Base-by-base conservation (phyloP, 805 yeast genomes). In the Pichia deserticola region DNA sequence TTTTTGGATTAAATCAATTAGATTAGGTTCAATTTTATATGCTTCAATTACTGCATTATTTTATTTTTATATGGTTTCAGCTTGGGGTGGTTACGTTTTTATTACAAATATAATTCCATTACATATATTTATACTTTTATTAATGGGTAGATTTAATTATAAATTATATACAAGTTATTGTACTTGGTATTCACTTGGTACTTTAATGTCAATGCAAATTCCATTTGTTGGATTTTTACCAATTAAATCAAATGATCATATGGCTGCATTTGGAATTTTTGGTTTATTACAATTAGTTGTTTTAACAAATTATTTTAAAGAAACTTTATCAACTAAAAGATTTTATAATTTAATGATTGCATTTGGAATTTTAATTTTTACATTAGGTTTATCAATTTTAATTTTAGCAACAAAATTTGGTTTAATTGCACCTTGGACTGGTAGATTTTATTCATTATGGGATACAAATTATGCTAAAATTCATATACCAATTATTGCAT, bases 71-170 rank as follows among this genome's bases (percentile, higher is more conserved):
- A 93, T 93, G 99, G 99, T 93, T 47, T 83, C 95, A 44, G 99
- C 99, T 11, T 90, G 99, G 97, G 99, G 99, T 74, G 99, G 99
- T 30, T 93, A 93, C 65, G 99, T 95, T 47, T 93, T 93, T 75
- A 95, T 93, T 70, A 93, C 99, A 52, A 93, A 93, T 72, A 81
- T 95, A 75, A 89, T 93, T 60, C 99, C 99, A 43, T 74, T 93
- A 59, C 99, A 93, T 66, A 89, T 90, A 29, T 90, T 93, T 63
- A 90, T 89, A 45, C 74, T 93, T 64, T 70, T 93, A 47, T 70
- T 88, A 57, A 93, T 93, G 98, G 99, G 99, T 47, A 84, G 99
- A 62, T 93, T 89, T 69, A 79, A 79, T 58, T 82, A 82, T 59
- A 81, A 82, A 57, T 66, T 93, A 50, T 93, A 93, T 67, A 82